Percentiles rank a stretch among this genome's conserved stretches.
Conservation (phyloP, 2,329 filamentous ascomycete species). For the Alternaria conjuncta region DNA sequence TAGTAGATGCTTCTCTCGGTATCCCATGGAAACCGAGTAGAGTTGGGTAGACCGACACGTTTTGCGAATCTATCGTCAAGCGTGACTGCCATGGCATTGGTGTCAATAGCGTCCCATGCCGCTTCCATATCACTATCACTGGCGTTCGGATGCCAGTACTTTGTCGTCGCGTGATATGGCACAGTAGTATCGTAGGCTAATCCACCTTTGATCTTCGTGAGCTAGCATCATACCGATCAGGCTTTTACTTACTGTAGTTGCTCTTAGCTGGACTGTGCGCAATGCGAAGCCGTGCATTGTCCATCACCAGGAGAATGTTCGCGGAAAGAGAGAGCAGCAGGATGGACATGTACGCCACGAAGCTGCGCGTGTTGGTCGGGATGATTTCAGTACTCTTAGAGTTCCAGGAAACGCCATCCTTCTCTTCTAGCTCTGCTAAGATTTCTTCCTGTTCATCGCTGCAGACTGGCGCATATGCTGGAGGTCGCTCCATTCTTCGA, state of each 20-base stretch:
- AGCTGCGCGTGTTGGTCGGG: slow-evolving; percentile 33
- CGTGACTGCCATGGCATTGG: slow-evolving; percentile 40
- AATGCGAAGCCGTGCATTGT: slow-evolving; percentile 30
- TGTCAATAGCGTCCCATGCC: slow-evolving; percentile 46
- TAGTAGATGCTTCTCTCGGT: slow-evolving; percentile 45
- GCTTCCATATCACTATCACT: slow-evolving; percentile 33
- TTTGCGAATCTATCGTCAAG: slow-evolving; percentile 37
- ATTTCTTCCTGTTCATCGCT: slow-evolving; percentile 30
- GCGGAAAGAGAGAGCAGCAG: slow-evolving; percentile 37
- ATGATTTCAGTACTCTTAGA: slow-evolving; percentile 33
- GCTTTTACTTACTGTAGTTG: slow-evolving; percentile 30
- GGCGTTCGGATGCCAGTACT: slow-evolving; percentile 42
- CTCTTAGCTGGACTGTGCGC: slow-evolving; percentile 25
- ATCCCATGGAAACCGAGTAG: slow-evolving; percentile 44
- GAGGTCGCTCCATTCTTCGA: slow-evolving; percentile 30
- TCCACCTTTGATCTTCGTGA: slow-evolving; percentile 25
- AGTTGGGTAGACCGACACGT: slow-evolving; percentile 30
- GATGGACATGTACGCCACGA: slow-evolving; percentile 35
- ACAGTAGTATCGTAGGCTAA: slow-evolving; percentile 36
- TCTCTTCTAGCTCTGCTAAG: slow-evolving; percentile 27
- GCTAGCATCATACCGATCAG: neutral
- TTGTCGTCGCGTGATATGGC: slow-evolving; percentile 33
- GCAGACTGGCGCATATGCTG: slow-evolving; percentile 34
- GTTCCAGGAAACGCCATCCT: slow-evolving; percentile 31
- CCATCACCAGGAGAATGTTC: slow-evolving; percentile 39